Evolutionary conservation across 768 basidiomycete species (phyloP).

Genomic region (Baorangia bicolor): DNA sequence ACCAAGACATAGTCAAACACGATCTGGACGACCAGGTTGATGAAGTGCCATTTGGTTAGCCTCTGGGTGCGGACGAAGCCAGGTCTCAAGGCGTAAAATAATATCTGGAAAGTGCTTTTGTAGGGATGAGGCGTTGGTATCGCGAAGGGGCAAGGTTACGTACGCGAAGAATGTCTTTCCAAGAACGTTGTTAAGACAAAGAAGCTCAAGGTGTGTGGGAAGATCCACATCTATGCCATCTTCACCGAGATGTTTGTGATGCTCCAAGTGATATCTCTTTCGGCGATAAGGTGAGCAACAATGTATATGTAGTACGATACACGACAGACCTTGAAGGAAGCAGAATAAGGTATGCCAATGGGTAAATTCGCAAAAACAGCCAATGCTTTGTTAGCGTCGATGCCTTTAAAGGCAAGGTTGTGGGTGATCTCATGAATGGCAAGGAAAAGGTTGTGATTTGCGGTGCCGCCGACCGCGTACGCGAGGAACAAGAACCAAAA

Average conservation of each 20-base stretch:
- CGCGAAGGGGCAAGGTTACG: constrained; percentile 23
- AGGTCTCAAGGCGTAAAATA: constrained; percentile 97
- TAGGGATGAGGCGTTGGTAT: constrained; percentile 6
- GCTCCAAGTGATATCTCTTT: constrained; percentile 91
- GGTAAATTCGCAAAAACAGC: constrained; percentile 92
- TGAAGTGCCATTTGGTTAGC: constrained; percentile 78
- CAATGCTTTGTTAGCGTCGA: constrained; percentile 80
- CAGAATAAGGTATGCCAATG: constrained; percentile 92
- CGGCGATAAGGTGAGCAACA: constrained; percentile 3
- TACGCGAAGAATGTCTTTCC: constrained; percentile 99
- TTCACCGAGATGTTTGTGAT: constrained; percentile 94
- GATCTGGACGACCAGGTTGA: constrained; percentile 73
- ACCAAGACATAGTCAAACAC: constrained; percentile 71
- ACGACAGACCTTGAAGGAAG: constrained; percentile 81
- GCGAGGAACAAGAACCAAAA: constrained; percentile 72
- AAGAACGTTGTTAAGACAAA: constrained; percentile 89
- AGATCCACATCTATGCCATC: constrained; percentile 97
- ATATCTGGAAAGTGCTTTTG: constrained; percentile 88
- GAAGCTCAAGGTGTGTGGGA: constrained; percentile 80
- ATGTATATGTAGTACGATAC: neutral
- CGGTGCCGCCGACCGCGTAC: constrained; percentile 88
- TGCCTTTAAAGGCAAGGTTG: constrained; percentile 87
- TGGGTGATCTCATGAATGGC: constrained; percentile 99
- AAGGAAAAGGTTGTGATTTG: constrained; percentile 96
- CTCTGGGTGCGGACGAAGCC: constrained; percentile 85